Base-by-base conservation (phyloP, 2,329 filamentous ascomycete species). In the Penicillium occitanis region DNA sequence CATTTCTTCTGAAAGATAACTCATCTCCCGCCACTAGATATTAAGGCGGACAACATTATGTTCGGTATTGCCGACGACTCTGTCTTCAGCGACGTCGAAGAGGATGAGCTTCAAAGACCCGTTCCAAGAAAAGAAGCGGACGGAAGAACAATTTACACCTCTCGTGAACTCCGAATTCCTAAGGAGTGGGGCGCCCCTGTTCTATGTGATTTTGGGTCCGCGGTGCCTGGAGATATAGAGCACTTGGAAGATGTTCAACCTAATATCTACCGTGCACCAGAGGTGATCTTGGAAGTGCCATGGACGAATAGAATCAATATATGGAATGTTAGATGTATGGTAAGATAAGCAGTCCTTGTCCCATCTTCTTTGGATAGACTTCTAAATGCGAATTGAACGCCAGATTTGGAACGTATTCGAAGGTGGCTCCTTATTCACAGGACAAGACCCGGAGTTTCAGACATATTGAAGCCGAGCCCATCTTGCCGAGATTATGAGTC, bases 311-410 rank as follows among this genome's bases (percentile, higher is more conserved):
- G 77, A 19, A 74, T 83, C 14, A 83, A 86, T 72, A 81, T 86
- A 62, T 87, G 84, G 84, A 84, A 83, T 65, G 76, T 78, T 3
- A 83, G 82, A 8, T 82, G 79, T 64, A 79, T 85, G 83, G 82
- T 84, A 75, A 74, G 78, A 48, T 30, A 51, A 13, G 10, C 50
- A 40, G n/a, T 22, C 11, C 33, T 37, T 19, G 2, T 37, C 10
- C 2, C 53, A 19, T 22, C 2, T 57, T 37, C 10, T 37, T 35
- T 11, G 6, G 3, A 53, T 4, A 4, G 3, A 13, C 6, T 37
- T 8, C n/a, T 22, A 14, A 30, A 14, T 13, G 25, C 17, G 5
- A 11, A 2, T 2, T 6, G n/a, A 22, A 19, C 11, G 33, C 53
- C 63, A 83, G 82, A 78, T 83, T 33, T 86, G 82, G 83, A 75